Conservation (phyloP, 169 alveolate species). For the Cryptosporidium ubiquitum region DNA sequence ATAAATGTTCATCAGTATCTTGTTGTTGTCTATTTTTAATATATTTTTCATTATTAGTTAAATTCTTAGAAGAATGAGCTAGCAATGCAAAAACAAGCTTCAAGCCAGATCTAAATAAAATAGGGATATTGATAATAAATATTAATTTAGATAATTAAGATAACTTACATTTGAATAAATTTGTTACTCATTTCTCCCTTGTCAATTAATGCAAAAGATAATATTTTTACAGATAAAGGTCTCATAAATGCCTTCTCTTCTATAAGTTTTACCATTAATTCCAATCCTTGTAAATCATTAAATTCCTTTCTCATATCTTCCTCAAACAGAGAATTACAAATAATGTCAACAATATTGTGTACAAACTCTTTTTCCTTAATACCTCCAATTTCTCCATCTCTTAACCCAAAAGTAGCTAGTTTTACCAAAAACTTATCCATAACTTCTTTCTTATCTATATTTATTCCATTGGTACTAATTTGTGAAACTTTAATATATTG, state of each 20-base stretch:
- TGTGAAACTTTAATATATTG: slow-evolving; percentile 3
- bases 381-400: not conserved
- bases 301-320: slow-evolving; percentile 15
- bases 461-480: not conserved
- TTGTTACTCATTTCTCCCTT: slow-evolving; percentile 16
- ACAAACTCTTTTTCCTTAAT: slow-evolving; percentile 41
- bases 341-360: slow-evolving; percentile 26
- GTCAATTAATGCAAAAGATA: slow-evolving; percentile 38
- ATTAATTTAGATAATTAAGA: not conserved
- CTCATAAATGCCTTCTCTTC: slow-evolving; percentile 43
- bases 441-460: not conserved
- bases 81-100: slow-evolving; percentile 42
- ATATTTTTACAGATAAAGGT: slow-evolving; percentile 22
- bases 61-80: slow-evolving; percentile 5
- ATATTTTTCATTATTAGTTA: not conserved
- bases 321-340: slow-evolving; percentile 25
- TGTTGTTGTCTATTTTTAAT: slow-evolving; percentile 45
- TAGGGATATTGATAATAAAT: not conserved
- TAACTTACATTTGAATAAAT: slow-evolving; percentile 63
- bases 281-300: slow-evolving; percentile 34
- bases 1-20: slow-evolving; percentile 63
- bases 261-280: slow-evolving; percentile 48
- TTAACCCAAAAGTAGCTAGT: slow-evolving; percentile 40
- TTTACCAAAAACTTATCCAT: slow-evolving; percentile 40
- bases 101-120: slow-evolving; percentile 26